Percentiles rank a stretch among this genome's conserved stretches.
These are phyloP conservation scores for Neckera pumila DNA, from an alignment of 225 moss, liverwort and hornwort genomes.

Conservation along the genomic window DNA sequence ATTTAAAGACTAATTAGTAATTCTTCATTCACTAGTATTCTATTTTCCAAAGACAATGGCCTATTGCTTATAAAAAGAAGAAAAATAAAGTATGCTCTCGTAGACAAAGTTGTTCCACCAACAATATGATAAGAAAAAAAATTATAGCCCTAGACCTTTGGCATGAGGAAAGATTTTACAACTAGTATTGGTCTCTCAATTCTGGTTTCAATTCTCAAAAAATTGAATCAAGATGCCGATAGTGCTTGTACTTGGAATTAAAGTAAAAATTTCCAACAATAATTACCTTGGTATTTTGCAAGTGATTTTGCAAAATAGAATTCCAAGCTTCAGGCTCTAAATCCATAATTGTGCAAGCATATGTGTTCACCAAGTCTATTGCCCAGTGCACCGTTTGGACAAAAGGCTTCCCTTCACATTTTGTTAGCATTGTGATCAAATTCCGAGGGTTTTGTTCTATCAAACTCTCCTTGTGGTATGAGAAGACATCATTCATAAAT, in stretches of 20 bases:
- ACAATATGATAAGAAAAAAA: too few species aligned
- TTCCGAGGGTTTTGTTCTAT: not conserved
- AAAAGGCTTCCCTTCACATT: not conserved
- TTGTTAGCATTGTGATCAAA: not conserved
- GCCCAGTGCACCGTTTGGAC: fast-evolving
- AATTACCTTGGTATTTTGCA: not conserved
- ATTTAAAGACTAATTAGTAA: too few species aligned
- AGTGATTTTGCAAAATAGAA: not conserved
- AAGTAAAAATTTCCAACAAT: not conserved
- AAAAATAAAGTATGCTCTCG: too few species aligned
- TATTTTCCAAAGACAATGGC: too few species aligned
- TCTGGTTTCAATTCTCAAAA: not conserved
- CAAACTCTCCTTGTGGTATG: not conserved
- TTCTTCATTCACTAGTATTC: too few species aligned
- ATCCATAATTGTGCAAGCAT: not conserved
- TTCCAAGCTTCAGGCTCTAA: not conserved
- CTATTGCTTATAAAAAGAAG: too few species aligned
- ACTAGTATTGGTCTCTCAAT: not conserved
- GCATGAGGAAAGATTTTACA: not conserved
- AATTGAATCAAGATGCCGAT: fast-evolving
- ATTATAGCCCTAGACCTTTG: not conserved
- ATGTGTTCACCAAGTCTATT: not conserved
- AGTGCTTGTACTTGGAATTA: fast-evolving
- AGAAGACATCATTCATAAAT: not conserved
- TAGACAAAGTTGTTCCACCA: too few species aligned